Percentiles rank a stretch among this genome's conserved stretches.
Evolutionary conservation across 108 stramenopile genomes (phyloP).

Genomic region (Conticribra weissflogii): DNA sequence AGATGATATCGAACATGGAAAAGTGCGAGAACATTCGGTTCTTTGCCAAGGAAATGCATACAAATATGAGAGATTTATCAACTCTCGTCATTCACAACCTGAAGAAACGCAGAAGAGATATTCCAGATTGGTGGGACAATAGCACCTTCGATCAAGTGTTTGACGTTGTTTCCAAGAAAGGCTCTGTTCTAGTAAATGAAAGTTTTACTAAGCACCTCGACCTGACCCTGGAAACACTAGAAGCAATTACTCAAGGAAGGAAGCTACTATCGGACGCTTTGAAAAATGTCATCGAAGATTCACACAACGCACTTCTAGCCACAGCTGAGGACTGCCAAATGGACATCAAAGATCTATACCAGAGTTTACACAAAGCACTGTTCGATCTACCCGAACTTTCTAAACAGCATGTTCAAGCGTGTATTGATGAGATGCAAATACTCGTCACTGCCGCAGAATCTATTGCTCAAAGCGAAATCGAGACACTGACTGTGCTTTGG

Average conservation of each 20-base stretch:
- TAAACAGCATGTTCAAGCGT: constrained; percentile 70
- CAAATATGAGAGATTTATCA: constrained; percentile 37
- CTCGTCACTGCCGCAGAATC: constrained; percentile 69
- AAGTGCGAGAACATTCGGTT: constrained; percentile 27
- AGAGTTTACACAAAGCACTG: constrained; percentile 78
- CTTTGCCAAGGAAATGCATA: constrained; percentile 64
- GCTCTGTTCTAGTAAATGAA: constrained; percentile 30
- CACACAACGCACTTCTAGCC: constrained; percentile 67
- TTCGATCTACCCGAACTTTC: constrained; percentile 75
- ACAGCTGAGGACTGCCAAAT: constrained; percentile 73
- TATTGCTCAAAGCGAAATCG: constrained; percentile 83
- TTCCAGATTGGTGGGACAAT: constrained; percentile 59
- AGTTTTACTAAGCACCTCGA: constrained; percentile 57
- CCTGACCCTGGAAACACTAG: constrained; percentile 34
- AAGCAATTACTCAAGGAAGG: constrained; percentile 52
- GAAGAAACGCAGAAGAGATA: constrained; percentile 22
- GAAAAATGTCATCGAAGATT: constrained; percentile 57
- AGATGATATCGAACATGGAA: constrained; percentile 50
- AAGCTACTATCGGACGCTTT: constrained; percentile 51
- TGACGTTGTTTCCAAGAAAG: constrained; percentile 23
- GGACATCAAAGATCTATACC: constrained; percentile 71
- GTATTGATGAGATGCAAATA: constrained; percentile 79
- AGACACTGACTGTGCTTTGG: constrained; percentile 86
- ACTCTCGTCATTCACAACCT: constrained; percentile 23
- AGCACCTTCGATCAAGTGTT: constrained; percentile 16